Evolutionary conservation across 2,329 filamentous ascomycete species (phyloP).

Genomic region (Aspergillus pseudonomiae): DNA sequence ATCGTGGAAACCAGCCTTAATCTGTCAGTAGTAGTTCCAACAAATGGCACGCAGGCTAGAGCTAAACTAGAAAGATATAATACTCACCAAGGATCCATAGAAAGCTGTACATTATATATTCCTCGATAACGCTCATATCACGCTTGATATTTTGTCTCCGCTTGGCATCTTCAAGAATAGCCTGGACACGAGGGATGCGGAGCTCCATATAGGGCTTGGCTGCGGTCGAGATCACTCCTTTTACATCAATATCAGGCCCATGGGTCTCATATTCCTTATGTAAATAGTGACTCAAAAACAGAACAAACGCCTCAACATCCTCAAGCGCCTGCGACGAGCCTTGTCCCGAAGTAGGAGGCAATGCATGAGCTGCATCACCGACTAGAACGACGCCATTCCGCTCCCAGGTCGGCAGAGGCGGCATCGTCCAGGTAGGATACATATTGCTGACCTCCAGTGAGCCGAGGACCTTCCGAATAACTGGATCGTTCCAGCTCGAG

Average conservation of each 20-base stretch:
- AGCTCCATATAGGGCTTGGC: slow-evolving; percentile 37
- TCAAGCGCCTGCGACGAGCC: slow-evolving; percentile 60
- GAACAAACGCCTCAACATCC: slow-evolving; percentile 53
- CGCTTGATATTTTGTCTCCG: slow-evolving; percentile 39
- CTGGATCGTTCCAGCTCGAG: slow-evolving; percentile 49
- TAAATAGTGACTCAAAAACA: slow-evolving; percentile 44
- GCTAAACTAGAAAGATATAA: not conserved
- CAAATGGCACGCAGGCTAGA: not conserved
- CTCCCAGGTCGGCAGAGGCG: slow-evolving; percentile 52
- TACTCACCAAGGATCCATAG: slow-evolving; percentile 41
- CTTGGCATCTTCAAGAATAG: slow-evolving; percentile 36
- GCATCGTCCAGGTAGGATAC: slow-evolving; percentile 54
- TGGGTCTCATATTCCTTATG: slow-evolving; percentile 8
- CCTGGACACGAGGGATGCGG: slow-evolving; percentile 38
- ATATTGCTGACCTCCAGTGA: slow-evolving; percentile 46
- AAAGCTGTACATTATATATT: slow-evolving; percentile 42
- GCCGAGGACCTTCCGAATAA: slow-evolving; percentile 46
- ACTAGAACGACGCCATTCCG: slow-evolving; percentile 54
- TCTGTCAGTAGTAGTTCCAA: slow-evolving; percentile 7
- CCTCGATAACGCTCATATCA: slow-evolving; percentile 36
- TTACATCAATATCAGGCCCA: slow-evolving; percentile 15
- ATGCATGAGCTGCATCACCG: slow-evolving; percentile 61
- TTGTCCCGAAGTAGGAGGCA: slow-evolving; percentile 58
- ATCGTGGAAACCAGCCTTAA: slow-evolving; percentile 28
- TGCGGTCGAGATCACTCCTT: slow-evolving; percentile 29